These are phyloP conservation scores for Naganishia sp. DNA, from an alignment of 1,284 basidiomycete species.

Conservation along the genomic window DNA sequence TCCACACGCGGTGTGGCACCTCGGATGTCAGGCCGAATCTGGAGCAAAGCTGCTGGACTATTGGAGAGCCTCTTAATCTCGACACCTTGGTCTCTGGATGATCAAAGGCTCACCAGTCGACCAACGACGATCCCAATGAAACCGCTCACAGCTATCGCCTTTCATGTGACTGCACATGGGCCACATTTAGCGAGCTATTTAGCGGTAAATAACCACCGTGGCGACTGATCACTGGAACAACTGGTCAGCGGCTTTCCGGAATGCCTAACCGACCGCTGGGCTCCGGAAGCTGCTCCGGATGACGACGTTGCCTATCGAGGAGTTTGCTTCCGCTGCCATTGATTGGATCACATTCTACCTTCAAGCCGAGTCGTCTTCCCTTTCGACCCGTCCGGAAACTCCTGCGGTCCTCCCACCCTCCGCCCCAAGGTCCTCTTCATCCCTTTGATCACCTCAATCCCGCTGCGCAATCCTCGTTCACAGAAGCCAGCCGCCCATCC, in stretches of 20 bases:
- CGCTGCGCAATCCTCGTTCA: background rate
- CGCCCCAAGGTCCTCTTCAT: background rate
- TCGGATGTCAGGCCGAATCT: too few species aligned
- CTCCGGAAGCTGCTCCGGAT: background rate
- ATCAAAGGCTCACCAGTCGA: too few species aligned
- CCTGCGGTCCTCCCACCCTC: background rate
- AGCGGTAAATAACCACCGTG: too few species aligned
- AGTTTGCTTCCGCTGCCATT: background rate
- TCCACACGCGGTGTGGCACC: too few species aligned
- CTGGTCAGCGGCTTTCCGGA: constrained; percentile 13
- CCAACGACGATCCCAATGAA: too few species aligned
- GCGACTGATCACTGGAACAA: background rate
- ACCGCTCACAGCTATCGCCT: too few species aligned
- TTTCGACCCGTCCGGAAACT: too few species aligned
- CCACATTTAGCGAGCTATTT: too few species aligned
- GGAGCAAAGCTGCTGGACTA: too few species aligned
- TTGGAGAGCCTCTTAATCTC: too few species aligned
- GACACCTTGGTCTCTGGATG: too few species aligned
- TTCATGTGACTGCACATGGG: too few species aligned
- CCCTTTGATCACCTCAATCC: background rate
- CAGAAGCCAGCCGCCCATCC: background rate
- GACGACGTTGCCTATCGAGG: background rate
- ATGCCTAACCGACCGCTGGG: background rate
- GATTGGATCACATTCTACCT: constrained; percentile 18
- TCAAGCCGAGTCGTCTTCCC: background rate